Percentiles rank a stretch among this genome's conserved stretches.
Conservation (phyloP, 2,329 filamentous ascomycete species). For the Cytospora piceae region DNA sequence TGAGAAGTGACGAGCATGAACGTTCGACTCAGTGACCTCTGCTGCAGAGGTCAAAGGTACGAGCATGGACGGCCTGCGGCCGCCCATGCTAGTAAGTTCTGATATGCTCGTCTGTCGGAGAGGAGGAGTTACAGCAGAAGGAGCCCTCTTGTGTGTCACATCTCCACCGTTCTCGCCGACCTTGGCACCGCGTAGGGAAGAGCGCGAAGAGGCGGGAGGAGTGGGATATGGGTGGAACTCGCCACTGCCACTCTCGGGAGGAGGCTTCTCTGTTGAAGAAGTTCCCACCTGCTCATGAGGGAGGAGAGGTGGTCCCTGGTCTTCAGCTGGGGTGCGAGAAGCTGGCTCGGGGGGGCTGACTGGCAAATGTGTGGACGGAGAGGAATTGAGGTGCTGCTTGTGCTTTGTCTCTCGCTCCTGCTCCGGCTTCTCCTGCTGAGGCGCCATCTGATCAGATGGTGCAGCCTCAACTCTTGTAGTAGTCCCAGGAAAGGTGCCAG, state of each 20-base stretch:
- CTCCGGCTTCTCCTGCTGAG: constrained; percentile 31
- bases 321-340: constrained; percentile 32
- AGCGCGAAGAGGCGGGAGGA: constrained; percentile 57
- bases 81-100: constrained; percentile 47
- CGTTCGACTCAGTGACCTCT: constrained; percentile 63
- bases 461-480: constrained; percentile 44
- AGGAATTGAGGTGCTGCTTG: constrained; percentile 30
- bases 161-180: constrained; percentile 47
- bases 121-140: constrained; percentile 41
- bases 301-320: constrained; percentile 41
- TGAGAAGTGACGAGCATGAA: constrained; percentile 70
- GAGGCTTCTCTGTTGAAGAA: constrained; percentile 38
- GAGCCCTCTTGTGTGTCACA: constrained; percentile 39
- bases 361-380: constrained; percentile 33
- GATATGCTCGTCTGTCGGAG: constrained; percentile 49
- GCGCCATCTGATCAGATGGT: constrained; percentile 36
- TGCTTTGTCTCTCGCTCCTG: constrained; percentile 21
- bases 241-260: constrained; percentile 35
- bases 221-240: constrained; percentile 57
- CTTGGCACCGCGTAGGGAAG: constrained; percentile 49
- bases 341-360: constrained; percentile 34
- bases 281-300: constrained; percentile 44
- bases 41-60: constrained; percentile 62
- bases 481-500: constrained; percentile 44
- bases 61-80: constrained; percentile 50